These are phyloP conservation scores for Collariella sp. DNA, from an alignment of 495 filamentous ascomycete genomes.

Conservation along the genomic window DNA sequence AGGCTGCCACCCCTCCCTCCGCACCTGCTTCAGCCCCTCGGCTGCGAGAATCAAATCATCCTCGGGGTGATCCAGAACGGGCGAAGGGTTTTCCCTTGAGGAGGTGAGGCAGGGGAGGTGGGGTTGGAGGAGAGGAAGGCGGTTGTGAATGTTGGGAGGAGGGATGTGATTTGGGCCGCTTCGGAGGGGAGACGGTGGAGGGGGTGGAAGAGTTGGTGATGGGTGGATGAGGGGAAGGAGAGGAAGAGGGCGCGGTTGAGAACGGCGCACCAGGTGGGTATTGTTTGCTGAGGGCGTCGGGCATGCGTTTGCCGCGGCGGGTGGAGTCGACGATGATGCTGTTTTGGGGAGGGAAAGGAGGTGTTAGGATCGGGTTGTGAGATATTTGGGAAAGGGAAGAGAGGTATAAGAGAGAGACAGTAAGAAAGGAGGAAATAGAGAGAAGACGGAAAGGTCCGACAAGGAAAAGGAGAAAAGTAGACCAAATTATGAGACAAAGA, in stretches of 20 bases:
- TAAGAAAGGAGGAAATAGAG: not conserved
- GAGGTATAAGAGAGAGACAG: not conserved
- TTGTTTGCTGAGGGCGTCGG: slow-evolving; percentile 88
- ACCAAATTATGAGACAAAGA: not conserved
- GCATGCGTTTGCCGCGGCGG: slow-evolving; percentile 82
- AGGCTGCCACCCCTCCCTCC: slow-evolving; percentile 48
- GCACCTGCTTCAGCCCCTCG: not conserved
- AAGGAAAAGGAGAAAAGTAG: not conserved
- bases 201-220: slow-evolving; percentile 54
- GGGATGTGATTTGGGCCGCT: slow-evolving; percentile 64
- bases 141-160: slow-evolving; percentile 57
- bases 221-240: slow-evolving; percentile 20
- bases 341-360: slow-evolving; percentile 1
- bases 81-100: slow-evolving; percentile 47
- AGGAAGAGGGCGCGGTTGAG: slow-evolving; percentile 77
- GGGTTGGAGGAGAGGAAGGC: slow-evolving; percentile 44
- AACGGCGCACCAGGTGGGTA: slow-evolving; percentile 88
- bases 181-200: slow-evolving; percentile 64
- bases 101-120: slow-evolving; percentile 25
- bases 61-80: slow-evolving; percentile 55
- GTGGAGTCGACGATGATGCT: slow-evolving; percentile 96
- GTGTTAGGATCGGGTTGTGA: no score
- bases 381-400: not conserved
- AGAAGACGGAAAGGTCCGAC: no score
- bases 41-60: slow-evolving; percentile 22